Evolutionary conservation across 2,329 filamentous ascomycete species (phyloP).

Genomic region (Aspergillus sp.): DNA sequence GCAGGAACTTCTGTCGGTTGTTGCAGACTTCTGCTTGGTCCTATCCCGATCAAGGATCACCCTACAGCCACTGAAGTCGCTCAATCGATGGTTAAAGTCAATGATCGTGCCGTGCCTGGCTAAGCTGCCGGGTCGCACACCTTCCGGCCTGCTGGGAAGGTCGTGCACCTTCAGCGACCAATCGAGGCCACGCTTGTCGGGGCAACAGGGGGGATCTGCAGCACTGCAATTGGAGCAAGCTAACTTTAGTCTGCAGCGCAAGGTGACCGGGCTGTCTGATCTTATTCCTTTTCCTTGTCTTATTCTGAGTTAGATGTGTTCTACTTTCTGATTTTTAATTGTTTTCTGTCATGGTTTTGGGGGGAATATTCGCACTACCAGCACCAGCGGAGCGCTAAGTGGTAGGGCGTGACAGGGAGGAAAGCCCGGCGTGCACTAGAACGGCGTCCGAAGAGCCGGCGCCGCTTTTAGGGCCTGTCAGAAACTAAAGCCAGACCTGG

Average conservation of each 20-base stretch:
- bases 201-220: constrained; percentile 7
- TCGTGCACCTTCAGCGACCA: background rate
- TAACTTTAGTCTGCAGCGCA: background rate
- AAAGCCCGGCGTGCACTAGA: background rate
- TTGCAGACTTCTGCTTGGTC: background rate
- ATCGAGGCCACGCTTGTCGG: constrained; percentile 4
- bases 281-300: background rate
- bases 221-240: constrained; percentile 3
- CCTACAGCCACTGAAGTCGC: background rate
- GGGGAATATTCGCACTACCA: background rate
- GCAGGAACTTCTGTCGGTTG: background rate
- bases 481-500: background rate
- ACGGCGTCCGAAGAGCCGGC: background rate
- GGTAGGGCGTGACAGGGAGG: background rate
- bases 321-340: background rate
- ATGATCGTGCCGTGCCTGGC: constrained; percentile 1
- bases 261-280: background rate
- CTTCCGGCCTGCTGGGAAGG: constrained; percentile 8
- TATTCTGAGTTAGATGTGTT: background rate
- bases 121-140: constrained; percentile 8
- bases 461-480: background rate
- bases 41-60: background rate
- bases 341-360: background rate
- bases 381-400: background rate
- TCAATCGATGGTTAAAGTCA: constrained; percentile 1